A percentile compares a stretch with the other conserved stretches of the same genome.
These are phyloP conservation scores for Apiospora hydei DNA, from an alignment of 2,329 filamentous ascomycete species.

Conservation along the genomic window DNA sequence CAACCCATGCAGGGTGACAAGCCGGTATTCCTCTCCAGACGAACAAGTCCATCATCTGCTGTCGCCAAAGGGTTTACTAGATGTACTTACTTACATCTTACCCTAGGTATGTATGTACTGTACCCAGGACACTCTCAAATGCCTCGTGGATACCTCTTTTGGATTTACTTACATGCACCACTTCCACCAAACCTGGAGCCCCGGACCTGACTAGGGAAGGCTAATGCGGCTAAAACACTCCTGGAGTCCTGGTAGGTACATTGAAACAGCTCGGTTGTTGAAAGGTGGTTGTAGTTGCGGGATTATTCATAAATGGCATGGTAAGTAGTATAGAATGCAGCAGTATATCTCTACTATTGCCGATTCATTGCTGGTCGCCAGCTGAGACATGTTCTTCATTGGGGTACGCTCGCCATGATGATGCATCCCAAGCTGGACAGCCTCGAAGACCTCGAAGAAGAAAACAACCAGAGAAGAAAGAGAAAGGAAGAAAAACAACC, in stretches of 20 bases:
- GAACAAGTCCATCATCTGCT: not conserved
- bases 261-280: not conserved
- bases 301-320: not conserved
- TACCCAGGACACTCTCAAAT: not conserved
- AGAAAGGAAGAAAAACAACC: not conserved
- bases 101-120: not conserved
- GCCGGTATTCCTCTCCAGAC: not conserved
- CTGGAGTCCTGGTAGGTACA: not conserved
- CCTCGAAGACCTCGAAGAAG: not conserved
- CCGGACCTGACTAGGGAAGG: conserved; percentile 2
- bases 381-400: not conserved
- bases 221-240: not conserved
- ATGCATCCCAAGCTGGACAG: not conserved
- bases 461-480: not conserved
- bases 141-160: not conserved
- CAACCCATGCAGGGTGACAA: not conserved
- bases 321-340: not conserved
- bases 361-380: not conserved
- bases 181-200: not conserved
- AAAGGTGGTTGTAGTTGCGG: not conserved
- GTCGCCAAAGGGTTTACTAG: not conserved
- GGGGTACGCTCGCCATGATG: not conserved
- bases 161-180: not conserved
- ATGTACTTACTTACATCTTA: too few relatives aligned
- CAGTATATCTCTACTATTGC: not conserved